Evolutionary conservation across 192 early-diverging fungal genomes (phyloP).

Genomic region (Umbelopsis vinacea): DNA sequence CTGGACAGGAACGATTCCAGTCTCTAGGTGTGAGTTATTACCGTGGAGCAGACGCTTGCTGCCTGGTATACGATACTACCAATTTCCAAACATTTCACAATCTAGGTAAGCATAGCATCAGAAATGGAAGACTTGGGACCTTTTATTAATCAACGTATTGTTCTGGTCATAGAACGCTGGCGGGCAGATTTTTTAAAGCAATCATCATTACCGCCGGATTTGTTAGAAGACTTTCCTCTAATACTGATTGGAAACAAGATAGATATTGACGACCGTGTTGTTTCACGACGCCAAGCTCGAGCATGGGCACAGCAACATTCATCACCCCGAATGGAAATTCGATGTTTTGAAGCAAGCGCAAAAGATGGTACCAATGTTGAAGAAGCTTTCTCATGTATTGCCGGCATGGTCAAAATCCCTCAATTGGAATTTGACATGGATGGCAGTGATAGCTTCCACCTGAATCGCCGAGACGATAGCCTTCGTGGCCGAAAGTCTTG

Average conservation of each 20-base stretch:
- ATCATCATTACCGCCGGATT: constrained; percentile 65
- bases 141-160: neutral
- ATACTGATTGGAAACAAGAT: constrained; percentile 98
- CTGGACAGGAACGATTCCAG: constrained; percentile 97
- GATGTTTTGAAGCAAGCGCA: constrained; percentile 96
- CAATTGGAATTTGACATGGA: constrained; percentile 58
- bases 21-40: constrained; percentile 96
- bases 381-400: constrained; percentile 90
- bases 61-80: constrained; percentile 94
- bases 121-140: neutral
- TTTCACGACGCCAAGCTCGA: constrained; percentile 57
- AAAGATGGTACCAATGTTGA: constrained; percentile 97
- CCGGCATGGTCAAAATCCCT: constrained; percentile 60
- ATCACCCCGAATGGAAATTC: constrained; percentile 81
- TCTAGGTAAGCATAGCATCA: constrained; percentile 52
- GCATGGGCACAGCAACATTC: constrained; percentile 73
- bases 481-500: constrained; percentile 12
- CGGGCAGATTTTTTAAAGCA: constrained; percentile 95
- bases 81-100: constrained; percentile 90
- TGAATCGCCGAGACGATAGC: constrained; percentile 15
- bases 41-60: constrained; percentile 96
- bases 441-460: constrained; percentile 21
- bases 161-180: constrained; percentile 68
- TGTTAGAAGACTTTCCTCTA: constrained; percentile 95
- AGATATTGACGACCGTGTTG: constrained; percentile 90